Evolutionary conservation across 352 stramenopile genomes (phyloP), one percentile per base, ranked within the genome.

Genomic region (Phytopythium delawarense): DNA sequence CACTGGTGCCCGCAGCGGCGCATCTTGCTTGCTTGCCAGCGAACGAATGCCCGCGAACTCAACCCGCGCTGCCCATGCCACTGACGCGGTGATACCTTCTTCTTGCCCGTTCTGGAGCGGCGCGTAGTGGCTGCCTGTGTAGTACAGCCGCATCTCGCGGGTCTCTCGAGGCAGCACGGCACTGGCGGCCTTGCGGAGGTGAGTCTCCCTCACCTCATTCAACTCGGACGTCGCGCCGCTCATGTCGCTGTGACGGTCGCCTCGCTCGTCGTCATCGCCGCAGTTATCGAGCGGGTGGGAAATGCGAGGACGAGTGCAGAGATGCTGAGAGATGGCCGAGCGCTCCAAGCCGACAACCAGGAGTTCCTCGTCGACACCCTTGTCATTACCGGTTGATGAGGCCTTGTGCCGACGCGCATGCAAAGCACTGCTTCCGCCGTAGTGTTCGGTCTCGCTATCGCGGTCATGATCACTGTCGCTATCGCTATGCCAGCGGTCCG

Each of bases 111-210:
- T 64, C 59, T 81, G 68, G 39, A 84, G 48, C 48, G 74, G 70
- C 0, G 71, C 65, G 59, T 77, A 77, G 48, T 84, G 73, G 46
- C 69, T 75, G 32, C 72, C 66, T 28, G 40, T 79, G 42, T 78
- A 72, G 51, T 85, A 56, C 23, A 77, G 61, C 59, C 71, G 75
- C 20, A 71, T 71, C 59, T 88, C 74, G 20, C 54, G 62, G 4
- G 77, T 66, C 57, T 88, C 81, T 28, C 79, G 79, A 32, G 76
- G 65, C 21, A 76, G 34, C 59, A 91, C 77, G 58, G 69, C 72
- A 32, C 79, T 89, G 51, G 71, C 68, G 1, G 74, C 77, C 59
- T 89, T 87, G 61, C 84, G 84, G 18, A 88, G 67, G 15, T 77
- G 64, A 20, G 75, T 62, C 57, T 74, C 71, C 63, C 86, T 77